Conservation (phyloP, 2,329 filamentous ascomycete species). For the Spiromastix sp. region DNA sequence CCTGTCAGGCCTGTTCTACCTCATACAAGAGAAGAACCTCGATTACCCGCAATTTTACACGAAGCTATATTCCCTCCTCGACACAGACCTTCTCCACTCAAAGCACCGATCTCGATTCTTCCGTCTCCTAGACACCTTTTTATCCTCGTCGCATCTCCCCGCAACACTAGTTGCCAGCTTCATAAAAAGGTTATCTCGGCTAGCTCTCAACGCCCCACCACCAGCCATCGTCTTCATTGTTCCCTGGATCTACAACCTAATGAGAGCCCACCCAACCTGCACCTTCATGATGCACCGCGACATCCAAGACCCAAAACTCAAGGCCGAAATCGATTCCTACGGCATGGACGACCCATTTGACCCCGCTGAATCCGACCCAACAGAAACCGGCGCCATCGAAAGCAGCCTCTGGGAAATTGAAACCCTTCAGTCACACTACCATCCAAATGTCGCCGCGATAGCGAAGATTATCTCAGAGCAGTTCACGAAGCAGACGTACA, state of each 20-base stretch:
- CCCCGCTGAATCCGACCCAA: slow-evolving; percentile 66
- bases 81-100: slow-evolving; percentile 78
- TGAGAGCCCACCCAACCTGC: slow-evolving; percentile 79
- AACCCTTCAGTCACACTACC: slow-evolving; percentile 83
- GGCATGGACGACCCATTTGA: slow-evolving; percentile 69
- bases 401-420: slow-evolving; percentile 93
- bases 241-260: slow-evolving; percentile 90
- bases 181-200: slow-evolving; percentile 79
- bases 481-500: slow-evolving; percentile 92
- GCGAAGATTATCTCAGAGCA: slow-evolving; percentile 91
- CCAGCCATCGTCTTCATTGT: slow-evolving; percentile 79
- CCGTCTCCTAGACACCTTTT: slow-evolving; percentile 80
- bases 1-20: slow-evolving; percentile 84
- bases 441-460: slow-evolving; percentile 91
- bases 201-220: slow-evolving; percentile 80
- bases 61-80: slow-evolving; percentile 87
- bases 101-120: slow-evolving; percentile 92
- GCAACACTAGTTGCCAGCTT: slow-evolving; percentile 88
- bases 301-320: slow-evolving; percentile 44
- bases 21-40: slow-evolving; percentile 86
- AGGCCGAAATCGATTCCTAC: slow-evolving; percentile 49
- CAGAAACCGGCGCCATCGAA: slow-evolving; percentile 77
- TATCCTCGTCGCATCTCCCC: slow-evolving; percentile 84
- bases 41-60: slow-evolving; percentile 92
- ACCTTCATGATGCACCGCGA: slow-evolving; percentile 92